Conservation (phyloP, 768 basidiomycete species). For the Leccinum aurantiacum region DNA sequence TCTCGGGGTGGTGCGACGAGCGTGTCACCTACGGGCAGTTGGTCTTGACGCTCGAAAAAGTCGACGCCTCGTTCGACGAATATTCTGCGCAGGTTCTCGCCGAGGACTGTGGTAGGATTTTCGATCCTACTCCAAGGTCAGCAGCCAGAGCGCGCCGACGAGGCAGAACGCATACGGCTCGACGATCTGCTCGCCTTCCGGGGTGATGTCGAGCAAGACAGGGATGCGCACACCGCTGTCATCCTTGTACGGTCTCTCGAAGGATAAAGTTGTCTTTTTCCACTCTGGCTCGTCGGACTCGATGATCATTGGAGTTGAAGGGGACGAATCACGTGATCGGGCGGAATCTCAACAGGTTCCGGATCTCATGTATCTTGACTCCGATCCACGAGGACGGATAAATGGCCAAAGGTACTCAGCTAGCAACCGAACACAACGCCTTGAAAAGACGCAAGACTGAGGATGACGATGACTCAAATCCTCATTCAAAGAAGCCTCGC, state of each 20-base stretch:
- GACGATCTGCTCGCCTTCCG: constrained; percentile 65
- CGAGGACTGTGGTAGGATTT: constrained; percentile 57
- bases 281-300: constrained; percentile 43
- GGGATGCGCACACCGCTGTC: constrained; percentile 66
- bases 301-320: background rate
- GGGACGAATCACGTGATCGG: constrained; percentile 27
- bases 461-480: constrained; percentile 48
- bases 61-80: constrained; percentile 73
- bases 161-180: constrained; percentile 57
- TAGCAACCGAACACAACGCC: constrained; percentile 33
- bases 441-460: constrained; percentile 65
- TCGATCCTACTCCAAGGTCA: constrained; percentile 44
- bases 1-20: constrained; percentile 30
- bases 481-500: constrained; percentile 60
- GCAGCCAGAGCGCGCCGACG: constrained; percentile 15
- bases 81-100: constrained; percentile 64
- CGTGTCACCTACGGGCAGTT: constrained; percentile 19
- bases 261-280: constrained; percentile 62
- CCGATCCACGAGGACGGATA: constrained; percentile 31
- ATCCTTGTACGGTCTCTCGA: constrained; percentile 82
- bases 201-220: constrained; percentile 63
- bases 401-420: constrained; percentile 31
- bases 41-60: constrained; percentile 62
- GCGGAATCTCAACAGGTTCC: background rate
- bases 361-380: constrained; percentile 27